phyloP scores from a whole-genome alignment of 1,284 basidiomycete species.

The Leccinum pachyderme region DNA sequence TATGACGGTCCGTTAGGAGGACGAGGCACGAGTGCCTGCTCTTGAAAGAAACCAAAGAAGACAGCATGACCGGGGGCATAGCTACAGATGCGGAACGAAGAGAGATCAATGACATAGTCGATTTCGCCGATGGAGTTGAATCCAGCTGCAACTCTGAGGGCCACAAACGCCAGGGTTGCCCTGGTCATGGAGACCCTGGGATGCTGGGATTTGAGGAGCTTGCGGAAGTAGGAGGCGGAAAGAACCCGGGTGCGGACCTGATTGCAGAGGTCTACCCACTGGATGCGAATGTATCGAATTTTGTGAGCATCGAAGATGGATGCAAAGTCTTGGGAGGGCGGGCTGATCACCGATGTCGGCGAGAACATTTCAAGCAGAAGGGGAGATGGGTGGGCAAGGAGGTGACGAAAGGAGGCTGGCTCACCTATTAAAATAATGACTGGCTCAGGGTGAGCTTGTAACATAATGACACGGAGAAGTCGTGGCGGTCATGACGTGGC shows the following conservation, averaged over 20 bases:
- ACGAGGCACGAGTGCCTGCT: constrained; percentile 43
- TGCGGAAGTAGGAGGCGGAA: constrained; percentile 50
- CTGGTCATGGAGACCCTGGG: constrained; percentile 50
- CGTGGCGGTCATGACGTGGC: too few species aligned
- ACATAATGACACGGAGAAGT: too few species aligned
- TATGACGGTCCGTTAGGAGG: constrained; percentile 33
- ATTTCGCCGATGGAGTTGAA: constrained; percentile 47
- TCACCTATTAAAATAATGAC: too few species aligned
- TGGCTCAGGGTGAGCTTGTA: too few species aligned
- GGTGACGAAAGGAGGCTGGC: not conserved
- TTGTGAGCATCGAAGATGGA: not conserved
- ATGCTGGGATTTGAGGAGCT: constrained; percentile 47
- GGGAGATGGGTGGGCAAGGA: not conserved
- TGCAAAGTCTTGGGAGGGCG: not conserved
- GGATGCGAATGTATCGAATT: constrained; percentile 48
- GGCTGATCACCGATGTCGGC: not conserved
- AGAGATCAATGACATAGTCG: constrained; percentile 55
- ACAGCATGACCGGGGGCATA: constrained; percentile 58
- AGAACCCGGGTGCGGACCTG: constrained; percentile 54
- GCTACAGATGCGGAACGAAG: constrained; percentile 47
- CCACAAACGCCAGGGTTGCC: constrained; percentile 47
- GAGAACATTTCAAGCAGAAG: not conserved
- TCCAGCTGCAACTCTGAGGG: constrained; percentile 36
- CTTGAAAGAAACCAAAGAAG: constrained; percentile 64
- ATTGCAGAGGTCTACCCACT: constrained; percentile 62